These are phyloP conservation scores for Boletus vinaceobasis DNA, from an alignment of 768 basidiomycete species.

Conservation along the genomic window DNA sequence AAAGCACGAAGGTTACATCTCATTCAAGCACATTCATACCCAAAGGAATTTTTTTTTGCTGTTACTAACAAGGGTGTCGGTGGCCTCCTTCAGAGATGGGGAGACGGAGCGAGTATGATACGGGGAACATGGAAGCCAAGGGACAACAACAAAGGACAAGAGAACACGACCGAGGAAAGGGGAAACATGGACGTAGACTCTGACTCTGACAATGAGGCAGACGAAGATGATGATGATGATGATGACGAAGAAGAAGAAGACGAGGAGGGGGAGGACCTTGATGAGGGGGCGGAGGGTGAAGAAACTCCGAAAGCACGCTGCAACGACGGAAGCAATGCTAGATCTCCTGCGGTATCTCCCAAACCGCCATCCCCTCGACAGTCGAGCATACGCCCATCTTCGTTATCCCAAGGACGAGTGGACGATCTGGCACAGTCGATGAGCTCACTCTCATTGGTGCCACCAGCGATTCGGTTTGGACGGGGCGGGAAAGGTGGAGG, in stretches of 20 bases:
- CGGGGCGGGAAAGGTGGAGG: constrained; percentile 61
- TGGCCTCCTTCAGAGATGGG: constrained; percentile 74
- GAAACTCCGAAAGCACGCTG: constrained; percentile 27
- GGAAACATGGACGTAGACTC: constrained; percentile 25
- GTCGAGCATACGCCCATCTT: constrained; percentile 15
- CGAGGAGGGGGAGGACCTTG: constrained; percentile 16
- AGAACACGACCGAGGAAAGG: constrained; percentile 2
- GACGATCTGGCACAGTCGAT: constrained; percentile 50
- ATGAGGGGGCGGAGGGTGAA: constrained; percentile 22
- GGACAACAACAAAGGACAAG: constrained; percentile 22
- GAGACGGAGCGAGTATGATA: constrained; percentile 78
- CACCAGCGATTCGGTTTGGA: constrained; percentile 68
- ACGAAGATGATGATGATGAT: constrained; percentile 7
- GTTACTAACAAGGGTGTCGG: constrained; percentile 91
- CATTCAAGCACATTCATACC: constrained; percentile 77
- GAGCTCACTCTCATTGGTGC: constrained; percentile 56
- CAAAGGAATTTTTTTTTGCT: constrained; percentile 87
- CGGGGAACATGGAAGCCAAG: constrained; percentile 67
- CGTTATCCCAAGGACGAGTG: constrained; percentile 27
- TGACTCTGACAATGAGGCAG: constrained; percentile 15
- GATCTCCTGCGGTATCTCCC: constrained; percentile 20
- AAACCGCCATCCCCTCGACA: constrained; percentile 19
- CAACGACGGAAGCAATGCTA: constrained; percentile 11
- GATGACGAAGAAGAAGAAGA: constrained; percentile 14
- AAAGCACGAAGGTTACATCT: constrained; percentile 78